A percentile compares a stretch with the other conserved stretches of the same genome.
Evolutionary conservation across 306 rosid genomes (phyloP).

Genomic region (Medicago ruthenica): DNA sequence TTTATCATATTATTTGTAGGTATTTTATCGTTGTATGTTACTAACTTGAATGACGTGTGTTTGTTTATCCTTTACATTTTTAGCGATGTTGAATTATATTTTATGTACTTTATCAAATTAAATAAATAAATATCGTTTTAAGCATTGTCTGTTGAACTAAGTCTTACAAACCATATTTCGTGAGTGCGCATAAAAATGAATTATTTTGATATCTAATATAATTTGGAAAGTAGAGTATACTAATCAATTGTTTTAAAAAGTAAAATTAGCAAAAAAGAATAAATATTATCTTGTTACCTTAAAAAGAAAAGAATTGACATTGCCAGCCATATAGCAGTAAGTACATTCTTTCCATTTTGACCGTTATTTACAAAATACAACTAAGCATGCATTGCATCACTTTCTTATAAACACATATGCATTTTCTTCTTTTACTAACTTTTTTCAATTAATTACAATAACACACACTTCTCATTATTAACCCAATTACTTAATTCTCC

Average conservation of each 20-base stretch:
- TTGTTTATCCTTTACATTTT: no score
- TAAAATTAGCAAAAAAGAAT: neutral
- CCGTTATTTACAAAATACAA: slow-evolving; percentile 32
- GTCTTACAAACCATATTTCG: no score
- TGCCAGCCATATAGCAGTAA: slow-evolving; percentile 38
- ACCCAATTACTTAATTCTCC: slow-evolving; percentile 12
- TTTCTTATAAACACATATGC: neutral
- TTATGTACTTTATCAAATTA: no score
- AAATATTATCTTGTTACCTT: neutral
- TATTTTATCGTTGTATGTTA: no score
- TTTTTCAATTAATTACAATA: neutral
- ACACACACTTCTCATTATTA: neutral
- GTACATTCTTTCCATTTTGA: slow-evolving; percentile 39
- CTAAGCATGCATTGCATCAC: neutral
- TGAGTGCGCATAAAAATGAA: no score
- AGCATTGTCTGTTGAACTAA: no score
- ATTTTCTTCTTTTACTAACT: neutral
- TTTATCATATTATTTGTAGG: no score
- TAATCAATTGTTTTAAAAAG: neutral
- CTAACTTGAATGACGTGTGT: no score
- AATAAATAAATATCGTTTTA: no score
- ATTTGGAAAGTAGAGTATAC: no score
- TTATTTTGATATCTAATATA: no score
- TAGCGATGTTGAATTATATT: no score
- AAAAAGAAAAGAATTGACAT: neutral